These are phyloP conservation scores for Fusarium globosum DNA, from an alignment of 2,329 filamentous ascomycete genomes.

Conservation along the genomic window DNA sequence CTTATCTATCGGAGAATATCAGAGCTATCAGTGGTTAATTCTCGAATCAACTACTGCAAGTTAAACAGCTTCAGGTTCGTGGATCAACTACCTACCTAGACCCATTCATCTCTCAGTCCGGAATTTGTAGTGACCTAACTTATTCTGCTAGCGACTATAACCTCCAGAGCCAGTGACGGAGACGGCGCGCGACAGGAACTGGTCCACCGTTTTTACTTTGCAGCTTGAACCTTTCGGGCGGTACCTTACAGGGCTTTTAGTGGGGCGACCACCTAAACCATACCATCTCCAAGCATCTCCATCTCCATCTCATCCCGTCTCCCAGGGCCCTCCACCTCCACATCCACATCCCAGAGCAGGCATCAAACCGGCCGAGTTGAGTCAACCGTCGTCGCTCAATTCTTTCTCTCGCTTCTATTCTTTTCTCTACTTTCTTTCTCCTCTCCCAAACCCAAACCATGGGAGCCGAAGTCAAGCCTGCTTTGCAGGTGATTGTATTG, in stretches of 20 bases:
- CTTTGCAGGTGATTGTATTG: slow-evolving; percentile 79
- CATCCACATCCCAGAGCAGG: slow-evolving; percentile 11
- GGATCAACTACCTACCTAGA: not conserved
- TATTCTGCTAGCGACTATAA: not conserved
- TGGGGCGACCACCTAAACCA: slow-evolving; percentile 22
- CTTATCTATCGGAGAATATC: slow-evolving; percentile 24
- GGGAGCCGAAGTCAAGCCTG: slow-evolving; percentile 54
- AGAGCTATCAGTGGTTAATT: slow-evolving; percentile 1
- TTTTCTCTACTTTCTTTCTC: not conserved
- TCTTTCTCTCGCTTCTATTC: not conserved
- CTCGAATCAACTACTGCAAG: not conserved
- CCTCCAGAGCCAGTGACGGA: slow-evolving; percentile 19
- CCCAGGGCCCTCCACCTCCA: slow-evolving; percentile 7
- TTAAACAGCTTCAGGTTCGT: not conserved
- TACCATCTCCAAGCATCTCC: not conserved
- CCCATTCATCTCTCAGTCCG: slow-evolving; percentile 9
- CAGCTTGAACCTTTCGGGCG: slow-evolving; percentile 28
- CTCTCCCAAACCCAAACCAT: slow-evolving; percentile 19
- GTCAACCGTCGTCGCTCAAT: slow-evolving; percentile 14
- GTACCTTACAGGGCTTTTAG: slow-evolving; percentile 38
- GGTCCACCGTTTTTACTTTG: slow-evolving; percentile 20
- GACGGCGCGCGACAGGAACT: slow-evolving; percentile 15
- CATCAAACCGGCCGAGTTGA: slow-evolving; percentile 3
- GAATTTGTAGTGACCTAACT: slow-evolving; percentile 8
- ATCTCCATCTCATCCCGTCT: not conserved